Conservation (phyloP, 495 filamentous ascomycete genomes). For the Aspergillus nidulans region DNA sequence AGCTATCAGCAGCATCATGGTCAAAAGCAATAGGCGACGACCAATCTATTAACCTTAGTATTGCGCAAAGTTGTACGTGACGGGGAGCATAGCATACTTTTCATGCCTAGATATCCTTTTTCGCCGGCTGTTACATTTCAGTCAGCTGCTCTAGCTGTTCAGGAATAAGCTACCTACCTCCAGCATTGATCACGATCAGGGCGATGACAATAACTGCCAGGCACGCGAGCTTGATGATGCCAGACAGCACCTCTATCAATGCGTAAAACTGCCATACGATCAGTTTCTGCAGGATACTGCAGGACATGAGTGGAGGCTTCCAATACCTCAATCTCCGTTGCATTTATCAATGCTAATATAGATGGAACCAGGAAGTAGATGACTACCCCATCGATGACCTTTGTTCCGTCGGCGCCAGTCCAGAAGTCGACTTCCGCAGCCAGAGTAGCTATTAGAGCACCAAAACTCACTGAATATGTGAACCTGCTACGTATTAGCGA, state of each 20-base stretch:
- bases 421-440: conserved; percentile 2
- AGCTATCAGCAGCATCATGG: background rate
- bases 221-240: background rate
- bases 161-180: background rate
- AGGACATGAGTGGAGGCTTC: background rate
- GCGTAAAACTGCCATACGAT: background rate
- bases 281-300: too few species aligned
- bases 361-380: background rate
- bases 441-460: background rate
- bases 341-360: background rate
- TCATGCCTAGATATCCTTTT: background rate
- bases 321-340: background rate
- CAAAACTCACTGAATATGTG: background rate
- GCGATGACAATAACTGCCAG: background rate
- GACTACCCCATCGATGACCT: background rate
- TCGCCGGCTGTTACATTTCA: background rate
- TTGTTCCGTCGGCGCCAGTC: background rate
- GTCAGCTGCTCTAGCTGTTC: background rate
- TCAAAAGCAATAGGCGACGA: background rate
- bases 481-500: background rate
- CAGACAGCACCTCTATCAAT: background rate
- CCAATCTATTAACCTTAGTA: background rate
- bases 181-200: background rate
- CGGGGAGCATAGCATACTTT: background rate
- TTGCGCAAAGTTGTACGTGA: background rate